phyloP scores from a whole-genome alignment of 331 rosid genomes.

The Dryas integrifolia region DNA sequence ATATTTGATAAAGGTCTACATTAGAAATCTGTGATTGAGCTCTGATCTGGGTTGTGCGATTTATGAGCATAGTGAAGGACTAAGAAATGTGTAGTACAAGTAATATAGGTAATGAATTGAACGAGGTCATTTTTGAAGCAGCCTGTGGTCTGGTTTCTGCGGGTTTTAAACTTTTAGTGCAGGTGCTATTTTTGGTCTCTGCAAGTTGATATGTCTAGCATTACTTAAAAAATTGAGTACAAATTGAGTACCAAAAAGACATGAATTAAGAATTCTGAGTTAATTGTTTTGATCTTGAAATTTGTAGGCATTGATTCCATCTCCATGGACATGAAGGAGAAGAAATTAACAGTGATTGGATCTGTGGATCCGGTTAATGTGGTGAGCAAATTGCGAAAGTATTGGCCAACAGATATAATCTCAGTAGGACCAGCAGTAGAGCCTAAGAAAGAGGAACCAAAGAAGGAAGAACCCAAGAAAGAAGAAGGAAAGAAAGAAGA shows the following conservation, averaged over 20 bases:
- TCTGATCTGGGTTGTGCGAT: not conserved
- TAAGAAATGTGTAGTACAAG: not conserved
- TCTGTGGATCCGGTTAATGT: conserved; percentile 71
- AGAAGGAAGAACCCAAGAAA: conserved; percentile 74
- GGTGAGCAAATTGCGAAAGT: conserved; percentile 76
- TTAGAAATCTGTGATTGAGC: conserved; percentile 1
- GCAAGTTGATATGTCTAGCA: not conserved
- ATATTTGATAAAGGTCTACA: not conserved
- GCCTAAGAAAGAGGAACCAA: conserved; percentile 68
- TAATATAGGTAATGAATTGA: not conserved
- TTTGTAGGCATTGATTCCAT: conserved; percentile 79
- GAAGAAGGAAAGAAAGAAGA: conserved; percentile 66
- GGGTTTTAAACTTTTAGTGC: conserved; percentile 7
- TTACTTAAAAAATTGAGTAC: not conserved
- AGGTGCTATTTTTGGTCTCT: not conserved
- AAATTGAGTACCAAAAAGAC: not conserved
- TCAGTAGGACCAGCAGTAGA: conserved; percentile 89
- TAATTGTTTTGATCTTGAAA: conserved; percentile 2
- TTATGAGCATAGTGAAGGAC: not conserved
- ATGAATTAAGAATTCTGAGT: not conserved
- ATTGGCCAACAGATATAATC: conserved; percentile 62
- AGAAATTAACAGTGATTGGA: conserved; percentile 83
- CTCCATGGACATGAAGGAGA: conserved; percentile 85
- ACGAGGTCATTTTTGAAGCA: not conserved
- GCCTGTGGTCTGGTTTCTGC: not conserved